Conservation (phyloP, 1,284 basidiomycete genomes). For the Sporisorium reilianum region DNA sequence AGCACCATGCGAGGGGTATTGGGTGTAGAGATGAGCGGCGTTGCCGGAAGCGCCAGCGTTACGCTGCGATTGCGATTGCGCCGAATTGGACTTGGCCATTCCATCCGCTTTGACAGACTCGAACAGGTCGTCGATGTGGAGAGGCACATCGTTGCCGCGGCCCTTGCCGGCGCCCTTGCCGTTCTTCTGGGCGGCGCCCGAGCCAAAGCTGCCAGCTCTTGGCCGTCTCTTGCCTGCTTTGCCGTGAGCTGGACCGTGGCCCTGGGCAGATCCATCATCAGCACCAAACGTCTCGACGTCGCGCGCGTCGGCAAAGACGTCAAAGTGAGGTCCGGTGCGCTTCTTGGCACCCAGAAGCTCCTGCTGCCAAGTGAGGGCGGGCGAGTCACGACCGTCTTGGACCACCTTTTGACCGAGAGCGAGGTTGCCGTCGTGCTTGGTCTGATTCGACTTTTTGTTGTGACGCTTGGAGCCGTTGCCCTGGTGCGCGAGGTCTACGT, state of each 20-base stretch:
- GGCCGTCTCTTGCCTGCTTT: conserved; percentile 34
- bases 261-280: conserved; percentile 14
- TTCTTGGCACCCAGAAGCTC: conserved; percentile 53
- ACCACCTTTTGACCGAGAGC: conserved; percentile 42
- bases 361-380: conserved; percentile 61
- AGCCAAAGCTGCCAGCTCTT: conserved; percentile 48
- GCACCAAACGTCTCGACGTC: conserved; percentile 59
- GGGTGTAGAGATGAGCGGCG: conserved; percentile 13
- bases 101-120: conserved; percentile 25
- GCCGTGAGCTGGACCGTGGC: conserved; percentile 15
- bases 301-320: conserved; percentile 59
- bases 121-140: conserved; percentile 54
- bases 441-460: conserved; percentile 22
- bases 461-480: conserved; percentile 25
- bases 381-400: conserved; percentile 42
- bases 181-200: conserved; percentile 23
- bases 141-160: conserved; percentile 34
- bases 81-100: conserved; percentile 33
- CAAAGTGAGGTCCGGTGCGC: conserved; percentile 51
- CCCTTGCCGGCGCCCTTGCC: conserved; percentile 30
- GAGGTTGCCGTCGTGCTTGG: conserved; percentile 49
- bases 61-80: conserved; percentile 31
- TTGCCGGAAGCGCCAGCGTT: conserved; percentile 9
- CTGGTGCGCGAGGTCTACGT: conserved; percentile 23
- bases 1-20: conserved; percentile 39